Percentiles rank a stretch among this genome's conserved stretches.
These are phyloP conservation scores for Pythium oligandrum DNA, from an alignment of 352 stramenopile species.

Conservation along the genomic window DNA sequence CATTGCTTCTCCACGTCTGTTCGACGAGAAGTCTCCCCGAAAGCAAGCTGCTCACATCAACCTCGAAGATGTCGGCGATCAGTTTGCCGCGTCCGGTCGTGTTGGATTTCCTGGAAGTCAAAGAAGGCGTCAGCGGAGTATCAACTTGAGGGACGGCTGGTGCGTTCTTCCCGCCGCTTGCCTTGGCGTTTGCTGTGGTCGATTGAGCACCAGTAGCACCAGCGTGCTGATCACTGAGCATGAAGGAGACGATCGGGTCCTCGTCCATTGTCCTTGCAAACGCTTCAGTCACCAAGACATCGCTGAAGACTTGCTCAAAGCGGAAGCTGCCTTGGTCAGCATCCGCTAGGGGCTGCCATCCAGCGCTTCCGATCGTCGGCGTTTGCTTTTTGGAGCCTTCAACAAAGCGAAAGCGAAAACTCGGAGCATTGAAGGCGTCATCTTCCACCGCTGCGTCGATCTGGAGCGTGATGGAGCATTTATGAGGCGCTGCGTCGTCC, in stretches of 20 bases:
- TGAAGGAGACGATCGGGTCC: slow-evolving; percentile 60
- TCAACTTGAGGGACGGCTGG: no score
- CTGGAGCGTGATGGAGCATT: slow-evolving; percentile 56
- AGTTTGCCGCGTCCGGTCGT: slow-evolving; percentile 32
- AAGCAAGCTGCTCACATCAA: slow-evolving; percentile 58
- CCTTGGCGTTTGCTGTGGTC: slow-evolving; percentile 6
- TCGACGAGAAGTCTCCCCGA: slow-evolving; percentile 31
- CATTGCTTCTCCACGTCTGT: slow-evolving; percentile 28
- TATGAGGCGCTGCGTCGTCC: slow-evolving; percentile 19
- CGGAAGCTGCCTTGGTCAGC: slow-evolving; percentile 14
- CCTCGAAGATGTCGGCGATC: slow-evolving; percentile 41
- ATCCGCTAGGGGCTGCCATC: slow-evolving; percentile 23
- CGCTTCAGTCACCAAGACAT: slow-evolving; percentile 42
- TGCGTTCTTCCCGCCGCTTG: slow-evolving; percentile 1
- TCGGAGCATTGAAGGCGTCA: slow-evolving; percentile 35
- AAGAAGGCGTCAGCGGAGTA: no score
- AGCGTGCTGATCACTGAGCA: slow-evolving; percentile 39
- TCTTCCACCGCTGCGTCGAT: slow-evolving; percentile 48
- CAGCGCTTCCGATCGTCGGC: slow-evolving; percentile 23
- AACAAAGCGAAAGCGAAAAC: slow-evolving; percentile 67
- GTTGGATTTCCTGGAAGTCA: slow-evolving; percentile 9
- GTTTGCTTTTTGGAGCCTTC: slow-evolving; percentile 62
- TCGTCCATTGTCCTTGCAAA: slow-evolving; percentile 42
- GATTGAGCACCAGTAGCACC: no score
- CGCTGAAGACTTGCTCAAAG: slow-evolving; percentile 42